Conservation (phyloP, 2,329 filamentous ascomycete species). For the Microsporum ferrugineum region DNA sequence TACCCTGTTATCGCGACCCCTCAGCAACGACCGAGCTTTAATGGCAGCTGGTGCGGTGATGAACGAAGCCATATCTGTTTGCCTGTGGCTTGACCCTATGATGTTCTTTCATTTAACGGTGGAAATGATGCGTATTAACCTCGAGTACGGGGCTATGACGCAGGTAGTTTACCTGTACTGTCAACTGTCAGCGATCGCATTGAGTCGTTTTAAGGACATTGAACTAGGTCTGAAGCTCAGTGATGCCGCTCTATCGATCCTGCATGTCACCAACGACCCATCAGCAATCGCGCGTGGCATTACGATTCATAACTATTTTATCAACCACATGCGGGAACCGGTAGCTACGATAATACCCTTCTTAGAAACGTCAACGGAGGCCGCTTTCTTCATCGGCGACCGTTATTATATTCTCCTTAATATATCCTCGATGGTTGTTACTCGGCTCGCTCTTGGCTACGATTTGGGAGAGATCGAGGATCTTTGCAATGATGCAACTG, state of each 20-base stretch:
- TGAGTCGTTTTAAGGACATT: constrained; percentile 48
- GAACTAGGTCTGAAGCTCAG: constrained; percentile 44
- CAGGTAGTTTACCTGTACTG: constrained; percentile 49
- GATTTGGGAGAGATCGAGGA: constrained; percentile 48
- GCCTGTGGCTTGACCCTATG: constrained; percentile 49
- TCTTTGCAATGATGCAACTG: constrained; percentile 45
- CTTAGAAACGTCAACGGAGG: constrained; percentile 46
- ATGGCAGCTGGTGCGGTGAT: constrained; percentile 44
- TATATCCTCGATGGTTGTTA: constrained; percentile 47
- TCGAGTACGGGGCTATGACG: constrained; percentile 44
- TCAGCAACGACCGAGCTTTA: constrained; percentile 33
- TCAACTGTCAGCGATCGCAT: constrained; percentile 45
- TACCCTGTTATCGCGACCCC: constrained; percentile 28
- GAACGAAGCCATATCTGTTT: constrained; percentile 46
- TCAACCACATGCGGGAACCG: constrained; percentile 49
- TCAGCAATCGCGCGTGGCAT: constrained; percentile 47
- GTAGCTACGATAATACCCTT: constrained; percentile 41
- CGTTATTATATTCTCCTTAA: constrained; percentile 48
- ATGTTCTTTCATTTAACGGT: constrained; percentile 50
- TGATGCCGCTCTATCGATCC: constrained; percentile 41
- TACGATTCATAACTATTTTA: constrained; percentile 47
- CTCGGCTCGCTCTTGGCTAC: constrained; percentile 45
- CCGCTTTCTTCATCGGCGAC: constrained; percentile 47
- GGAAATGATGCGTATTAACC: constrained; percentile 46
- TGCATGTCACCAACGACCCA: constrained; percentile 41